Evolutionary conservation across 1,284 basidiomycete species (phyloP).

Genomic region (Tilletia setariae): DNA sequence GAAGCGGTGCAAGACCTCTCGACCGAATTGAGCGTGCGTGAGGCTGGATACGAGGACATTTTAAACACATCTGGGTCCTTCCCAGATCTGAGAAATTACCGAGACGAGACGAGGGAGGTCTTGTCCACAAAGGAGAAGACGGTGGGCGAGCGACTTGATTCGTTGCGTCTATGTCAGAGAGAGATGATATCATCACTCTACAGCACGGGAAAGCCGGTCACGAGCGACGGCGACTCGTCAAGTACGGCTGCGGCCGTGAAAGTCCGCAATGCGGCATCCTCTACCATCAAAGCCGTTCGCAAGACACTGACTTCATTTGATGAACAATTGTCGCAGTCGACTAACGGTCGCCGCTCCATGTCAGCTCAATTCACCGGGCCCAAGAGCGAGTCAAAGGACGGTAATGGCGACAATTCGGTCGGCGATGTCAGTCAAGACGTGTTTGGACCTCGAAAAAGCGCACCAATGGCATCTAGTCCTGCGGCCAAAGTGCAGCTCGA

Average conservation of each 20-base stretch:
- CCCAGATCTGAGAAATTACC: neutral
- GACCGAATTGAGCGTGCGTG: neutral
- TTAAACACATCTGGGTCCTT: slow-evolving; percentile 8
- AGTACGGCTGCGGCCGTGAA: slow-evolving; percentile 6
- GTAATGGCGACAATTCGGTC: neutral
- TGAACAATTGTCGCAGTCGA: neutral
- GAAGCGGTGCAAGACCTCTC: slow-evolving; percentile 3
- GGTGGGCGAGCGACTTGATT: neutral
- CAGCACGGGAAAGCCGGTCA: slow-evolving; percentile 14
- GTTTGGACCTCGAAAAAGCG: neutral
- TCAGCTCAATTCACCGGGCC: neutral
- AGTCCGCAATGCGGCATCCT: neutral
- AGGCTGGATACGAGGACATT: neutral
- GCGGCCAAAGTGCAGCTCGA: neutral
- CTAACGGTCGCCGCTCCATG: neutral
- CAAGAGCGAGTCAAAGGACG: neutral
- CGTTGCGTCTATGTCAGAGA: slow-evolving; percentile 1
- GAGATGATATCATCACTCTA: slow-evolving; percentile 14
- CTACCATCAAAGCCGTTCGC: neutral
- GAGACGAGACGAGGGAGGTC: neutral
- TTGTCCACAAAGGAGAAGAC: neutral
- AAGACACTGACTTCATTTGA: neutral
- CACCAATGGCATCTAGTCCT: neutral
- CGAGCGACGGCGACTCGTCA: slow-evolving; percentile 1
- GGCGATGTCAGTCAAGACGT: slow-evolving; percentile 13